Base-by-base conservation (phyloP, 306 rosid genomes). In the Acacia crassicarpa region DNA sequence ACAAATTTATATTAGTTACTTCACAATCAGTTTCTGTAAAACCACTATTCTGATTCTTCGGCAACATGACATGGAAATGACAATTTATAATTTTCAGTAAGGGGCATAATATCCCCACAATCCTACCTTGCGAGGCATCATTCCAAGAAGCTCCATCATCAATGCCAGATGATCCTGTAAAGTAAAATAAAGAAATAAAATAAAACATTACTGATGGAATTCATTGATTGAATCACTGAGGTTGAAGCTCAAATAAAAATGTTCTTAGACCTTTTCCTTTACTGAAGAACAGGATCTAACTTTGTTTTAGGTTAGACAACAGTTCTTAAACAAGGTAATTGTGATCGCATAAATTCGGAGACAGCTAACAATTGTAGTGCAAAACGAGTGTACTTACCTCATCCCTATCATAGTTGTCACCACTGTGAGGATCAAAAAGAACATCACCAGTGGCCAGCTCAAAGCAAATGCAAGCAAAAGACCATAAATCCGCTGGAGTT, bases 101-200 rank as follows among this genome's bases (percentile, higher is more conserved):
- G 46, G 76, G 13, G 13, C 43, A 62, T 9, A 80, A 20, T 23
- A n/a, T 20, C 44, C 19, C 73, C 4, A 72, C 54, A 72, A 75
- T 82, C 89, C 74, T 83, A 95, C 99, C 96, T 92, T 93, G 78
- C 99, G 98, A 4, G 99, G 99, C 98, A 95, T 95, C 93, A 86
- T 95, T 84, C 98, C 98, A 82, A 95, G 97, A 89, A 95, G 99
- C 88, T 95, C 99, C 99, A 95, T 95, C 99, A 93, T 93, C 89
- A 95, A 85, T 20, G 99, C 99, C 76, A 95, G 88, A 85, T 95
- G 99, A 73, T 95, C 99, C 99, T 95, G 93, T 62, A 86, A 48
- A 67, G 83, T 22, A 76, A 83, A 76, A 53, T 53, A 19, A 44
- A 32, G 6, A 80, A 71, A 61, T 19, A 17, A 44, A 63, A 27